These are phyloP conservation scores for Erythrobasidium yunnanense DNA, from an alignment of 768 basidiomycete genomes.

Conservation along the genomic window DNA sequence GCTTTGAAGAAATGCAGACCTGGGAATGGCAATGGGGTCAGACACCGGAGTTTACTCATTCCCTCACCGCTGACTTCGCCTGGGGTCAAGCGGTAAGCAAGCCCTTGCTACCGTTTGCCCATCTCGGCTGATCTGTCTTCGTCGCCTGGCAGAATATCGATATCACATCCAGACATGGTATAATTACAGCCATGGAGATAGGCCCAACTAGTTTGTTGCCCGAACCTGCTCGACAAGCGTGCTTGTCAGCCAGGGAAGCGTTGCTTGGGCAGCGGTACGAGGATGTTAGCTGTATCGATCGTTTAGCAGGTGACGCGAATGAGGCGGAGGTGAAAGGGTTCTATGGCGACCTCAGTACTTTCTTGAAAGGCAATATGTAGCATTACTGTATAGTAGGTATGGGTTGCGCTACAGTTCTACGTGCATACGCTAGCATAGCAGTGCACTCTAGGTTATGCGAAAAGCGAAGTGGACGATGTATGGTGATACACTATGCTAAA, in stretches of 20 bases:
- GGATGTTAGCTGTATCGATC: background rate
- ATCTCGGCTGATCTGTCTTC: background rate
- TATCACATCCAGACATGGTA: conserved; percentile 33
- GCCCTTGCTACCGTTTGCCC: background rate
- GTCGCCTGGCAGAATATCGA: conserved; percentile 26
- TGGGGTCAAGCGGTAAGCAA: conserved; percentile 46
- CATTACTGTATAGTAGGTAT: background rate
- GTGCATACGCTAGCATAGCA: too few relatives aligned
- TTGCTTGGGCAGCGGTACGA: conserved; percentile 7
- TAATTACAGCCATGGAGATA: conserved; percentile 31
- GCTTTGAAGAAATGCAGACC: conserved; percentile 68
- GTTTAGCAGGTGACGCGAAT: background rate
- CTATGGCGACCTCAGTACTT: background rate
- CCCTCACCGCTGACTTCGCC: conserved; percentile 42
- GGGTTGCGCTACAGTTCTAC: too few relatives aligned
- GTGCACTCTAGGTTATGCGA: too few relatives aligned
- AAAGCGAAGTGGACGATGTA: too few relatives aligned
- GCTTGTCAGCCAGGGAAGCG: background rate
- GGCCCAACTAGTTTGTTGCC: background rate
- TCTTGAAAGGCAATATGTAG: conserved; percentile 3
- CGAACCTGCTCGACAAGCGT: background rate
- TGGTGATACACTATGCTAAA: too few relatives aligned
- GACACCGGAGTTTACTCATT: conserved; percentile 81
- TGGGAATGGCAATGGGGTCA: conserved; percentile 93
- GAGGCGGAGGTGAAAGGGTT: background rate